Conservation (phyloP, 1,284 basidiomycete species). For the Ustilago nuda region DNA sequence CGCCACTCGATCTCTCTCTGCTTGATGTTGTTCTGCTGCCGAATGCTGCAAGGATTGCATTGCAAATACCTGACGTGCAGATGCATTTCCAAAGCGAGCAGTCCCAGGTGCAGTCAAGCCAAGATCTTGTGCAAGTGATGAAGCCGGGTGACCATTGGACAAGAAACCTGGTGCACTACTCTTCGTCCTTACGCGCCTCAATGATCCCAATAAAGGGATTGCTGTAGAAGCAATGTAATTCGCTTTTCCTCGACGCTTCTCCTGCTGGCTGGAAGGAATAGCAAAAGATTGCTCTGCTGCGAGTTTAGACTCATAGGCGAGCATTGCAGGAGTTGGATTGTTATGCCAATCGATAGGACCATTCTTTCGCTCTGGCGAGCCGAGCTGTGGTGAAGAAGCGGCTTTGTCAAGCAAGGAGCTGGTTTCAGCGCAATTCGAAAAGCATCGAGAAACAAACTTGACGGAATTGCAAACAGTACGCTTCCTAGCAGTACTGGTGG, state of each 20-base stretch:
- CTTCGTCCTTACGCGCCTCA: constrained; percentile 26
- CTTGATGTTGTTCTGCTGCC: constrained; percentile 37
- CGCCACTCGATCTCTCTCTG: constrained; percentile 48
- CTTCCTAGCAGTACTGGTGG: constrained; percentile 20
- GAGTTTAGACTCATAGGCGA: constrained; percentile 32
- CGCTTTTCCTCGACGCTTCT: constrained; percentile 34
- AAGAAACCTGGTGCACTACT: constrained; percentile 38
- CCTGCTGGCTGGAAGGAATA: constrained; percentile 32
- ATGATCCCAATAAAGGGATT: constrained; percentile 24
- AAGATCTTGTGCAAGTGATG: constrained; percentile 56
- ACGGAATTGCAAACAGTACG: constrained; percentile 5
- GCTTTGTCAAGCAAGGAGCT: constrained; percentile 35
- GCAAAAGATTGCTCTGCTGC: constrained; percentile 26
- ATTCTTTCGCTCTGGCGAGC: constrained; percentile 49
- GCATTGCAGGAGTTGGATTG: constrained; percentile 50
- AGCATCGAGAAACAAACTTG: background rate
- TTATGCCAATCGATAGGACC: constrained; percentile 53
- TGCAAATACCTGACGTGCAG: constrained; percentile 23
- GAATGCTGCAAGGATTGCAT: constrained; percentile 6
- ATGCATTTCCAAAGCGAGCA: constrained; percentile 48
- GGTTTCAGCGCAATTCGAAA: background rate
- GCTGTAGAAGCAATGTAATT: constrained; percentile 25
- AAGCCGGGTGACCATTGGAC: constrained; percentile 58
- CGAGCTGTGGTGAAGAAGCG: constrained; percentile 52
- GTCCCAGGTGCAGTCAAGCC: constrained; percentile 47